Percentiles rank a stretch among this genome's conserved stretches.
These are phyloP conservation scores for Globisporangium irregulare DNA, from an alignment of 352 stramenopile genomes.

Conservation along the genomic window DNA sequence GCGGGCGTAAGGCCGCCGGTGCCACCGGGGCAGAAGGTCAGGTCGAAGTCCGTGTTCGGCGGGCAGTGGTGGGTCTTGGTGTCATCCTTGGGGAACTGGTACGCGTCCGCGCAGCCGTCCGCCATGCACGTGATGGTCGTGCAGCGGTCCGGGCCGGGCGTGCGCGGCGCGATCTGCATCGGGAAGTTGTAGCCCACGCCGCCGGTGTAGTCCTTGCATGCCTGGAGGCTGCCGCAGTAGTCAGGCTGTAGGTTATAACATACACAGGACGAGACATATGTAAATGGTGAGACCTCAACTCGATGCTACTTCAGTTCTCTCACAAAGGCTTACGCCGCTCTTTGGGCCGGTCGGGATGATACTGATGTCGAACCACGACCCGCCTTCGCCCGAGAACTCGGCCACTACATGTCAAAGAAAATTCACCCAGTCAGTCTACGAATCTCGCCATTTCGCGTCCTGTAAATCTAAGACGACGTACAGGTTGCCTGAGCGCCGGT, in stretches of 20 bases:
- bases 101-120: conserved; percentile 56
- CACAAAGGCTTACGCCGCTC: conserved; percentile 23
- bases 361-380: conserved; percentile 71
- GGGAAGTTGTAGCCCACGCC: conserved; percentile 60
- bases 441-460: background rate
- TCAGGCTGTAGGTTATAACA: conserved; percentile 24
- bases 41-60: conserved; percentile 36
- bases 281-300: background rate
- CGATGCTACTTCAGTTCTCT: background rate
- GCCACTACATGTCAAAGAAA: conserved; percentile 32
- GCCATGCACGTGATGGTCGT: conserved; percentile 39
- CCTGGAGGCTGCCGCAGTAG: conserved; percentile 42
- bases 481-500: conserved; percentile 45
- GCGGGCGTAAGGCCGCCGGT: conserved; percentile 31
- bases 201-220: conserved; percentile 51
- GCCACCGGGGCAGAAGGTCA: conserved; percentile 58
- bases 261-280: background rate
- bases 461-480: conserved; percentile 24
- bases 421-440: conserved; percentile 24
- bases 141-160: conserved; percentile 37
- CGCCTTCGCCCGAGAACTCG: conserved; percentile 58
- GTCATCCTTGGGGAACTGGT: conserved; percentile 69
- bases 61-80: conserved; percentile 58
- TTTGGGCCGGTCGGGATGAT: conserved; percentile 60
- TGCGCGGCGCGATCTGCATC: conserved; percentile 56